Percentiles rank a stretch among this genome's conserved stretches.
phyloP scores from a whole-genome alignment of 768 basidiomycete genomes.

The Russula griseocarnosa region DNA sequence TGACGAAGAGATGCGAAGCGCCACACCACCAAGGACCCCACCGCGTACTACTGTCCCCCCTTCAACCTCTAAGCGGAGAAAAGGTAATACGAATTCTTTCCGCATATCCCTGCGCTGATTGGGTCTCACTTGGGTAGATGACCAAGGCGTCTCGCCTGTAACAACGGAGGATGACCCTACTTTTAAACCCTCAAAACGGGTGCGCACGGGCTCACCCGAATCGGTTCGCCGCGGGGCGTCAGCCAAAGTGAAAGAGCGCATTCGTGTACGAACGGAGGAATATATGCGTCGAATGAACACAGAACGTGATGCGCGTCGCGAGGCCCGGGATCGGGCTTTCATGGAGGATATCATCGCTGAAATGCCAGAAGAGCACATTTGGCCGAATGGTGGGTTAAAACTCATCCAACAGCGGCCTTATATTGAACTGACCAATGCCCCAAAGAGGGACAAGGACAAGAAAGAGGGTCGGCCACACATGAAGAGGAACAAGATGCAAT shows the following conservation, averaged over 20 bases:
- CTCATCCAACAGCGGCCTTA: not conserved
- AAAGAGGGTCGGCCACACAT: not conserved
- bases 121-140: not conserved
- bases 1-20: conserved; percentile 18
- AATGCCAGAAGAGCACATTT: conserved; percentile 22
- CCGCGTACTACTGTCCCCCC: not conserved
- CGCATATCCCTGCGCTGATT: not conserved
- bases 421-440: not conserved
- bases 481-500: conserved; percentile 22
- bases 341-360: conserved; percentile 39
- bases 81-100: conserved; percentile 9
- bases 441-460: not conserved
- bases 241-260: conserved; percentile 39
- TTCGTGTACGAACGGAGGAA: conserved; percentile 42
- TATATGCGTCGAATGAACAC: conserved; percentile 35
- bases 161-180: not conserved
- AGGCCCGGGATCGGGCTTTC: conserved; percentile 39
- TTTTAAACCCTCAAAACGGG: conserved; percentile 41
- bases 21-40: conserved; percentile 10
- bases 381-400: conserved; percentile 7
- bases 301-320: conserved; percentile 37
- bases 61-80: conserved; percentile 21
- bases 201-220: conserved; percentile 48
- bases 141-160: conserved; percentile 3
- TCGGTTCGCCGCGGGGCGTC: conserved; percentile 40